Evolutionary conservation across 306 rosid genomes (phyloP).

Genomic region (Cucurbita argyrosperma): DNA sequence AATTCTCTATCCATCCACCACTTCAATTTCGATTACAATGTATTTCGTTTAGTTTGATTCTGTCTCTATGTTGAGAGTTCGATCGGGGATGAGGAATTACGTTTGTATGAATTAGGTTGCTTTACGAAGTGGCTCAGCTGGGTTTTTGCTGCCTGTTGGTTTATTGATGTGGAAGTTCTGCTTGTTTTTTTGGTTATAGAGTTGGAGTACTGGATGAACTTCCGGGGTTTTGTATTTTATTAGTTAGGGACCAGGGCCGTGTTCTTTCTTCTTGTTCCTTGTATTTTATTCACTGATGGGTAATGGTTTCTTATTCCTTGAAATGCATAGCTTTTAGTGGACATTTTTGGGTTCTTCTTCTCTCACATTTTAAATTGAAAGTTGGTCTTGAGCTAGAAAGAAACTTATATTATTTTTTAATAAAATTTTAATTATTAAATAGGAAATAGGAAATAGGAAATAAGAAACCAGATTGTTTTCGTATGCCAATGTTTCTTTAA

Average conservation of each 20-base stretch:
- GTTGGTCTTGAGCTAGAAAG: not conserved
- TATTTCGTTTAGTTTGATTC: not conserved
- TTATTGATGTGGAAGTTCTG: not conserved
- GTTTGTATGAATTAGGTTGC: not conserved
- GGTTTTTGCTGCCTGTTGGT: not conserved
- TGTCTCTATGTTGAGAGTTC: not conserved
- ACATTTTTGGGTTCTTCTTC: not conserved
- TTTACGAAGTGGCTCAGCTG: not conserved
- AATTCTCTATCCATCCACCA: constrained; percentile 11
- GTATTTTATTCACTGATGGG: not conserved
- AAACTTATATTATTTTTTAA: not conserved
- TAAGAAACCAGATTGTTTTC: not conserved
- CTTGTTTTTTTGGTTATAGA: not conserved
- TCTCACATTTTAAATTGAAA: not conserved
- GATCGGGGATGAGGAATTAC: not conserved
- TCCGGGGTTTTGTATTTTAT: not conserved
- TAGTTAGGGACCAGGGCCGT: too few relatives aligned
- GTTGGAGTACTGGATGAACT: not conserved
- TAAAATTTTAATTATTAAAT: not conserved
- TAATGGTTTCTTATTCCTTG: not conserved
- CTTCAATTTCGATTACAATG: not conserved
- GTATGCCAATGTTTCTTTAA: not conserved
- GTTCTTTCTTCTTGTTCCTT: not conserved
- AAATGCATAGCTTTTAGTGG: not conserved
- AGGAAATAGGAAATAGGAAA: not conserved